Evolutionary conservation across 2,329 filamentous ascomycete genomes (phyloP).

Genomic region (Septoria petroselini): DNA sequence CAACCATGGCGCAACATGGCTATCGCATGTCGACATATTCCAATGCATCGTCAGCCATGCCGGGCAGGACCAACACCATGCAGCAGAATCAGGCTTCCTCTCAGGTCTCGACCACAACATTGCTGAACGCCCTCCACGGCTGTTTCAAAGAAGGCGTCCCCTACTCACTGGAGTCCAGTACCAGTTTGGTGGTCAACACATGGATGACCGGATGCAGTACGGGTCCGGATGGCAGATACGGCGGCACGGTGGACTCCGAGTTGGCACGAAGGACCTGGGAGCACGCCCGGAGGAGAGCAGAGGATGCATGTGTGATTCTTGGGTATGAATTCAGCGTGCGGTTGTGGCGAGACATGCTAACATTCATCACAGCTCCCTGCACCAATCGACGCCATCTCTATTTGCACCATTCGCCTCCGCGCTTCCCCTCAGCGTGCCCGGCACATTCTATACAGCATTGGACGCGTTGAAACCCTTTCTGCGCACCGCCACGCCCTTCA

Average conservation of each 20-base stretch:
- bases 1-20: conserved; percentile 50
- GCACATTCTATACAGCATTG: conserved; percentile 71
- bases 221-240: conserved; percentile 64
- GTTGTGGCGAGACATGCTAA: conserved; percentile 10
- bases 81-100: conserved; percentile 52
- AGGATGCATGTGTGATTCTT: conserved; percentile 89
- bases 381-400: conserved; percentile 81
- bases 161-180: conserved; percentile 84
- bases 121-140: conserved; percentile 88
- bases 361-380: conserved; percentile 64
- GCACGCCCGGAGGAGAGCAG: conserved; percentile 87
- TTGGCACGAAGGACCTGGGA: conserved; percentile 87
- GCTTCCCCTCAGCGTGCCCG: conserved; percentile 75
- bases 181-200: conserved; percentile 90
- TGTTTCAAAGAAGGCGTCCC: conserved; percentile 78
- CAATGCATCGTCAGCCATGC: conserved; percentile 55
- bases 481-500: conserved; percentile 80
- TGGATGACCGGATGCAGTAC: conserved; percentile 79
- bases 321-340: conserved; percentile 56
- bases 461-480: conserved; percentile 82
- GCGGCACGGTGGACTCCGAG: conserved; percentile 75
- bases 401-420: conserved; percentile 76
- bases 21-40: conserved; percentile 62
- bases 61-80: conserved; percentile 50
- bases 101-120: conserved; percentile 87